Base-by-base conservation (phyloP, 2,329 filamentous ascomycete species). In the Nemania diffusa region DNA sequence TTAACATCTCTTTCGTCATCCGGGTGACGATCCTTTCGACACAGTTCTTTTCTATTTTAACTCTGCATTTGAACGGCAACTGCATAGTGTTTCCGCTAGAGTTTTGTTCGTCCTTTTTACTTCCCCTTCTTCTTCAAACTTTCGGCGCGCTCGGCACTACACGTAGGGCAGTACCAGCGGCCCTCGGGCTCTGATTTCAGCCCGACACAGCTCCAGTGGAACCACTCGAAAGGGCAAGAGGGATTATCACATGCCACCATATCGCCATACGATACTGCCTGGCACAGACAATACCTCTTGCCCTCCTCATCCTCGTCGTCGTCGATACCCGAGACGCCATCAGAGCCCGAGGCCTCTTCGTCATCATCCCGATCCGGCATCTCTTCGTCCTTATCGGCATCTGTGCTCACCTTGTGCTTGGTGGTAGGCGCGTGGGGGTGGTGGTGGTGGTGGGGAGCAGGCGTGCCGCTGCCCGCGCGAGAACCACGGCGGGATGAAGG, bases 191-290 rank as follows among this genome's bases (percentile, higher is more conserved):
- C 89, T 73, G 86, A 90, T 79, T 89, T 90, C 34, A 91, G 83
- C 22, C 88, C 88, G 57, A 91, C 89, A 73, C 89, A 91, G 50
- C 84, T 89, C 91, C 92, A 96, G 80, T 96, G 92, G 78, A 96
- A 96, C 92, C 92, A 96, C 81, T 96, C 92, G 75, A 88, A 92
- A 53, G 90, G 89, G 79, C 92, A 96, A 71, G 90, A 86, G 65
- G 91, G 89, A 78, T 95, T 95, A 82, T 96, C 92, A 81, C 92
- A 96, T 32, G 92, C 92, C 70, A 96, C 92, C 92, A 96, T 96
- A 76, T 95, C 91, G 68, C 92, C 92, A 76, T 92, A 94, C 79
- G 91, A 93, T 71, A 94, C 91, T 73, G 91, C 91, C 78, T 94
- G 91, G 79, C 92, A 96, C 32, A 91, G 85, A 80, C 92, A 96